Conservation (phyloP, 73 alveolate species). For the Stentor roeselii region DNA sequence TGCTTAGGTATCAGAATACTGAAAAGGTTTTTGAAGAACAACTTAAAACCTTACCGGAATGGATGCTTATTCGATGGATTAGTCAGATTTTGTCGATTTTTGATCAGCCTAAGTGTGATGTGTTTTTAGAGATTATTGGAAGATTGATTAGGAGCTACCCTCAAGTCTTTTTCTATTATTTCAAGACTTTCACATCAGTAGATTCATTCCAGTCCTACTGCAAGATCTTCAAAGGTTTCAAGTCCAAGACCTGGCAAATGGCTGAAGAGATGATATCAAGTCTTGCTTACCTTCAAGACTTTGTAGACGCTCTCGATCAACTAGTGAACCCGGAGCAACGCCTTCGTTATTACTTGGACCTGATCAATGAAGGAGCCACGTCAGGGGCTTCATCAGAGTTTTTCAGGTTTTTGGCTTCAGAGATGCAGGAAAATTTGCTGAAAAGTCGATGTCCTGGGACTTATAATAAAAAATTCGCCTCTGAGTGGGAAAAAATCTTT, state of each 20-base stretch:
- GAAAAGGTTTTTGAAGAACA: constrained; percentile 52
- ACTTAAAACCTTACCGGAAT: constrained; percentile 68
- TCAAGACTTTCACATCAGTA: constrained; percentile 52
- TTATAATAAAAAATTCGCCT: constrained; percentile 81
- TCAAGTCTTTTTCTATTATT: constrained; percentile 82
- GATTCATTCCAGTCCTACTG: constrained; percentile 29
- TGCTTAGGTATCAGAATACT: constrained; percentile 52
- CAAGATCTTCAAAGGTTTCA: constrained; percentile 30
- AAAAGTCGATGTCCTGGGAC: constrained; percentile 63
- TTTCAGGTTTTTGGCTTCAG: constrained; percentile 3
- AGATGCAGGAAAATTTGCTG: neutral
- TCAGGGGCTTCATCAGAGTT: neutral
- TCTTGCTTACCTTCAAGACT: constrained; percentile 59
- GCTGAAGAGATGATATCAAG: constrained; percentile 58
- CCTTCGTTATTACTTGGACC: constrained; percentile 75
- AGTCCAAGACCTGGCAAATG: constrained; percentile 54
- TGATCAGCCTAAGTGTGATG: constrained; percentile 63
- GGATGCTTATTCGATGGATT: constrained; percentile 85
- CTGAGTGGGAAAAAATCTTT: constrained; percentile 51
- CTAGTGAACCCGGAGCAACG: constrained; percentile 96
- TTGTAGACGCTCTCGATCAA: constrained; percentile 86
- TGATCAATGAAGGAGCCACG: constrained; percentile 60
- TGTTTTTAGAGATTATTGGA: constrained; percentile 60
- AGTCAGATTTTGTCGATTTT: constrained; percentile 74
- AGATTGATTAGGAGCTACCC: constrained; percentile 64